phyloP scores from a whole-genome alignment of 2,329 filamentous ascomycete genomes.

The Daldinia sp. region DNA sequence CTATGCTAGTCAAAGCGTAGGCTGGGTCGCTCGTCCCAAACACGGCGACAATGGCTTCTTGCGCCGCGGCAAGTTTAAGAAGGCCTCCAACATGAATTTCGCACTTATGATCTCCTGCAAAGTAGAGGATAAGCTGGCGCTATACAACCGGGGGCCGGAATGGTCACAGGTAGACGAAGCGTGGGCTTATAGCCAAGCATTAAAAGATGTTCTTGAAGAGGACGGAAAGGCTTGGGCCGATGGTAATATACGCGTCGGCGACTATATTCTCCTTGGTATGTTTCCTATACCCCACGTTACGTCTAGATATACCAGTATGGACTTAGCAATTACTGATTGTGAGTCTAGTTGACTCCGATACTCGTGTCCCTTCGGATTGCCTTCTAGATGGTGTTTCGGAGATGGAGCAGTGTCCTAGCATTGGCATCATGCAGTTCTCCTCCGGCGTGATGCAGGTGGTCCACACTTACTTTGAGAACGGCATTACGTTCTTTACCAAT shows the following conservation, averaged over 20 bases:
- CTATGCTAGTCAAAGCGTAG: conserved; percentile 76
- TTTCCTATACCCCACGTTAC: not conserved
- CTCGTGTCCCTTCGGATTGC: conserved; percentile 75
- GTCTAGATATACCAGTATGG: not conserved
- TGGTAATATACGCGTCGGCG: conserved; percentile 71
- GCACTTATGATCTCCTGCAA: conserved; percentile 71
- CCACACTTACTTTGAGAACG: conserved; percentile 78
- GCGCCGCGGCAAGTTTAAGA: conserved; percentile 74
- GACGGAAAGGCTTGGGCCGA: conserved; percentile 68
- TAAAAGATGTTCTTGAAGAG: conserved; percentile 64
- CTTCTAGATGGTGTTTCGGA: conserved; percentile 77
- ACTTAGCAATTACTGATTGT: conserved; percentile 16
- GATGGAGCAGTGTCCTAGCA: conserved; percentile 77
- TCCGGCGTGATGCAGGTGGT: conserved; percentile 84
- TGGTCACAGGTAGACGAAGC: conserved; percentile 60
- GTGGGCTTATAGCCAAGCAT: conserved; percentile 62
- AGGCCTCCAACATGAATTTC: conserved; percentile 83
- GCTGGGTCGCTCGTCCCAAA: conserved; percentile 75
- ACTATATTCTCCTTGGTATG: conserved; percentile 71
- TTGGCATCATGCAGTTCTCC: conserved; percentile 78
- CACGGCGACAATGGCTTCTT: conserved; percentile 73
- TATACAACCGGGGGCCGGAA: conserved; percentile 58
- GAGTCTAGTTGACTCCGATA: conserved; percentile 72
- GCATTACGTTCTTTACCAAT: conserved; percentile 80
- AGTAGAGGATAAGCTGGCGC: conserved; percentile 69